Percentiles rank a stretch among this genome's conserved stretches.
Evolutionary conservation across 352 stramenopile genomes (phyloP).

Genomic region (Phytophthora quininea): DNA sequence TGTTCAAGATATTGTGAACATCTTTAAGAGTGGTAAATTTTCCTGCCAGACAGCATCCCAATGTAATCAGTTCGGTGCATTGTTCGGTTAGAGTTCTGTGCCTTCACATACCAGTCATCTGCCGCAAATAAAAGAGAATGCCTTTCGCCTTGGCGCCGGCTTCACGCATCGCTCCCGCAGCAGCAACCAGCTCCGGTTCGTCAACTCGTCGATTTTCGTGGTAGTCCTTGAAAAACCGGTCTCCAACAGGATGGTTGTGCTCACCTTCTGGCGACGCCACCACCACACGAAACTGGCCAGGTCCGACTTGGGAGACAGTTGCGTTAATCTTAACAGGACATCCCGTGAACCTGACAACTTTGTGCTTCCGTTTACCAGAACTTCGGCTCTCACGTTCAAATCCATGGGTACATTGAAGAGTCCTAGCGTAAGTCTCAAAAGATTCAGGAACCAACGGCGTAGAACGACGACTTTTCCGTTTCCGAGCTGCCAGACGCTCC

Average conservation of each 20-base stretch:
- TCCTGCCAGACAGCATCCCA: background rate
- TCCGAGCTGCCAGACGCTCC: background rate
- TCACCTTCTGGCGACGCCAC: background rate
- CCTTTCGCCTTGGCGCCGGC: slow-evolving; percentile 3
- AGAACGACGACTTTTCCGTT: background rate
- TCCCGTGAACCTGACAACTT: background rate
- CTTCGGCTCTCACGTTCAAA: background rate
- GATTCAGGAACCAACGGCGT: background rate
- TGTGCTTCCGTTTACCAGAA: background rate
- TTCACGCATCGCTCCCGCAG: background rate
- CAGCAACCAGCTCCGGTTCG: background rate
- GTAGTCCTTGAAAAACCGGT: background rate
- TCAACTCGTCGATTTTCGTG: slow-evolving; percentile 4
- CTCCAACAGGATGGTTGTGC: background rate
- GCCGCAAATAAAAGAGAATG: slow-evolving; percentile 3
- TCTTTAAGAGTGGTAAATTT: slow-evolving; percentile 2
- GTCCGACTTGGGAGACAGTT: background rate
- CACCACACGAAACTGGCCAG: background rate
- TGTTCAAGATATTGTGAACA: slow-evolving; percentile 2
- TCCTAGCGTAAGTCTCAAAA: background rate
- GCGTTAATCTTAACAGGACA: background rate
- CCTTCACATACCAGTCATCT: background rate
- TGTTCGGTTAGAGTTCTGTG: background rate
- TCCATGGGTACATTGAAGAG: background rate
- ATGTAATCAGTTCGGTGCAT: background rate